Percentiles rank a stretch among this genome's conserved stretches.
These are phyloP conservation scores for Hypoxylon sp. DNA, from an alignment of 2,329 filamentous ascomycete species.

Conservation along the genomic window DNA sequence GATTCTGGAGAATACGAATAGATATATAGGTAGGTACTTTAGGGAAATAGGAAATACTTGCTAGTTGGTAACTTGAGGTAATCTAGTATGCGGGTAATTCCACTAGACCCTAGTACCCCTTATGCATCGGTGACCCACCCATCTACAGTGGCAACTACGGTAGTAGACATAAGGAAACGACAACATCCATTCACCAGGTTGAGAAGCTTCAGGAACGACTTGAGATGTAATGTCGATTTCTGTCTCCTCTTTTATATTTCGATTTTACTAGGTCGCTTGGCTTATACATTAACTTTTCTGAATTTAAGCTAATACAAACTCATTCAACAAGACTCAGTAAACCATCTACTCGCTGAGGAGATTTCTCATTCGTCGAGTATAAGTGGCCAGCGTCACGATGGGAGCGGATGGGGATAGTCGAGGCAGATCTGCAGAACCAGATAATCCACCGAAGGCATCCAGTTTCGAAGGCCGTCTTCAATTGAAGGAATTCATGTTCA, in stretches of 20 bases:
- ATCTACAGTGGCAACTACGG: conserved; percentile 6
- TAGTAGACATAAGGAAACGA: not conserved
- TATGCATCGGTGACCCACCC: conserved; percentile 2
- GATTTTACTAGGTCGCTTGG: not conserved
- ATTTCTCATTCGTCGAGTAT: not conserved
- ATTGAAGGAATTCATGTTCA: conserved; percentile 50
- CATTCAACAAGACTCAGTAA: not conserved
- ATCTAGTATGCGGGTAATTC: conserved; percentile 16
- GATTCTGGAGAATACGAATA: conserved; percentile 20
- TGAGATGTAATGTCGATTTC: not conserved
- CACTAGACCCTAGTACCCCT: conserved; percentile 21
- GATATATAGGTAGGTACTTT: conserved; percentile 1
- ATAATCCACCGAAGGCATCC: conserved; percentile 36
- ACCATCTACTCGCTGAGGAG: conserved; percentile 2
- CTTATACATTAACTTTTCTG: not conserved
- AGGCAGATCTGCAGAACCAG: not conserved
- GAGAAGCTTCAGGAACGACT: conserved; percentile 1
- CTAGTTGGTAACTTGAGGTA: not conserved
- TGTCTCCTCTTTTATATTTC: not conserved
- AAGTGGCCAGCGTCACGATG: conserved; percentile 20
- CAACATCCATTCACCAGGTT: conserved; percentile 18
- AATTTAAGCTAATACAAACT: not conserved
- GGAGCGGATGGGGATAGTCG: conserved; percentile 8
- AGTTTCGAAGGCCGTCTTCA: conserved; percentile 52
- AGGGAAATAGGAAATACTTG: not conserved